A percentile compares a stretch with the other conserved stretches of the same genome.
These are phyloP conservation scores for Auxenochlorella pyrenoidosa DNA, from an alignment of 139 green algal species.

Conservation along the genomic window DNA sequence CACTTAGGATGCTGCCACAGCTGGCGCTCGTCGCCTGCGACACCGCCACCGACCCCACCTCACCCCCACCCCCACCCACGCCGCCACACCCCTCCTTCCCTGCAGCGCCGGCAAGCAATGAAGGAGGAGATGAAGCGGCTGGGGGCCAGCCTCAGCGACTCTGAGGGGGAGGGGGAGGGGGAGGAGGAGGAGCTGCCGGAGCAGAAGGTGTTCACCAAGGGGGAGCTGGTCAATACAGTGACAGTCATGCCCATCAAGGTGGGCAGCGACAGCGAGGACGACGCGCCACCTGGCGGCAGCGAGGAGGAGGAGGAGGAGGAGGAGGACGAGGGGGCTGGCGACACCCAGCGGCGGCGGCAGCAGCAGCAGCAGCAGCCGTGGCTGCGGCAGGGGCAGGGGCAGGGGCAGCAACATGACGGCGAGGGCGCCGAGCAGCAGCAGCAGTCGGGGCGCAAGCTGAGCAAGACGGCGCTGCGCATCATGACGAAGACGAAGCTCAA, in stretches of 20 bases:
- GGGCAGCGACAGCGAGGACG: conserved; percentile 36
- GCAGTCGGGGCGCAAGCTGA: conserved; percentile 33
- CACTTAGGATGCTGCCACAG: too few relatives aligned
- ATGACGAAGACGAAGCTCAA: conserved; percentile 47
- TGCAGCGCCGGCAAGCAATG: conserved; percentile 60
- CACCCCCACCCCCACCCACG: not conserved
- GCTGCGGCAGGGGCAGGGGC: not conserved
- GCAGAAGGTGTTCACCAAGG: conserved; percentile 52
- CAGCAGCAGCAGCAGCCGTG: not conserved
- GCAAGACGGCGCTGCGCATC: conserved; percentile 42
- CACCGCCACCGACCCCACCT: not conserved
- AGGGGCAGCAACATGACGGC: not conserved
- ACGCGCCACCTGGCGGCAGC: not conserved
- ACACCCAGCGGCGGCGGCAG: not conserved
- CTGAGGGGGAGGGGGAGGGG: not conserved
- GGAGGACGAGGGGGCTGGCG: not conserved
- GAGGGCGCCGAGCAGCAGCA: not conserved
- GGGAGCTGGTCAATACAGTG: conserved; percentile 35
- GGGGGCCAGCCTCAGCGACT: not conserved
- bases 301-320: not conserved
- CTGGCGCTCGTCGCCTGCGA: too few relatives aligned
- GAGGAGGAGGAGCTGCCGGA: conserved; percentile 7
- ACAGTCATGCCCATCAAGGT: conserved; percentile 44
- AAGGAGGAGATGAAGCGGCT: conserved; percentile 53
- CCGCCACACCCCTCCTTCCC: not conserved